Percentiles rank a stretch among this genome's conserved stretches.
Evolutionary conservation across 2,329 filamentous ascomycete species (phyloP).

Genomic region (Aspergillus transmontanensis): DNA sequence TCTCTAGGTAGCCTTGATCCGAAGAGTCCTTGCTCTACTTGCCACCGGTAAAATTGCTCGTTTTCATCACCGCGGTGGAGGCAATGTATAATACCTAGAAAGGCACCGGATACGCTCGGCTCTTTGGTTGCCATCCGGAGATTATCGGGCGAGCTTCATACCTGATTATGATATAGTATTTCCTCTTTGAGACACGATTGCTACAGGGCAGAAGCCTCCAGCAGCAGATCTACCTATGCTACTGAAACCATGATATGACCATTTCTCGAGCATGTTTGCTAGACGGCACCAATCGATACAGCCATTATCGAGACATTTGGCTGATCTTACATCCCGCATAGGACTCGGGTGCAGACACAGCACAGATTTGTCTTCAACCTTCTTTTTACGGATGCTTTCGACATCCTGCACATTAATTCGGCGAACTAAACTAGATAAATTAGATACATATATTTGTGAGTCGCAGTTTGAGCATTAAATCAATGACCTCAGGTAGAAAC

Average conservation of each 20-base stretch:
- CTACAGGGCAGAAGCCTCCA: background rate
- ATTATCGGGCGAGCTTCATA: background rate
- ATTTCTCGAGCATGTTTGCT: background rate
- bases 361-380: background rate
- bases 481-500: background rate
- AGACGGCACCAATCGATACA: fast-evolving
- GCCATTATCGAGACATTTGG: background rate
- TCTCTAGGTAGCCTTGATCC: too few relatives aligned
- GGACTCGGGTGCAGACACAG: background rate
- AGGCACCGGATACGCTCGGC: background rate
- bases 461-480: fast-evolving
- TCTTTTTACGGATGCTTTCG: background rate
- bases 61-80: background rate
- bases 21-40: background rate
- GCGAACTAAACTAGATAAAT: background rate
- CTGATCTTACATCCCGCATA: background rate
- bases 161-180: background rate
- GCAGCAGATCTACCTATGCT: fast-evolving
- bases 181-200: background rate
- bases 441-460: background rate
- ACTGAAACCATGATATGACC: too few relatives aligned
- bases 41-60: background rate
- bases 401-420: background rate
- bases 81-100: background rate
- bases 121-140: background rate